A percentile compares a stretch with the other conserved stretches of the same genome.
Evolutionary conservation across 768 basidiomycete species (phyloP).

Genomic region (Myochromella boudieri): DNA sequence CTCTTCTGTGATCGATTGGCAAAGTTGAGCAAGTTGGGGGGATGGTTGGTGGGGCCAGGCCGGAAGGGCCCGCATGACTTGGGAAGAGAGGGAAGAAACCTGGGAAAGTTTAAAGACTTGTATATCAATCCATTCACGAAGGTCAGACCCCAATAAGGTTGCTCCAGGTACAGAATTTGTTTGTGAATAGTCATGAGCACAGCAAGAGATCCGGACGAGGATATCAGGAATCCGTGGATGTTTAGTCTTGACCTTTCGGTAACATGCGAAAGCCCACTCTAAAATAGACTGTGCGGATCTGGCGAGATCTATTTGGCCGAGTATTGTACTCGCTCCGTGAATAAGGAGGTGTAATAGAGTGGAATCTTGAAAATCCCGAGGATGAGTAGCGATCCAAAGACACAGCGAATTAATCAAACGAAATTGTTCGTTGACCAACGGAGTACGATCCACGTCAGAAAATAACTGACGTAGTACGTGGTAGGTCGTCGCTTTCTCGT

Average conservation of each 20-base stretch:
- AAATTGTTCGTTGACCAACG: constrained; percentile 81
- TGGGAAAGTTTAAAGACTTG: constrained; percentile 45
- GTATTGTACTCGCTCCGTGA: constrained; percentile 62
- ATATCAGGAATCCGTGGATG: constrained; percentile 63
- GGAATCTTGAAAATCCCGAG: constrained; percentile 51
- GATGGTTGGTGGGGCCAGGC: constrained; percentile 76
- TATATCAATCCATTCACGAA: constrained; percentile 64
- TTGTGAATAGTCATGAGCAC: constrained; percentile 54
- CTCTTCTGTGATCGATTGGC: constrained; percentile 43
- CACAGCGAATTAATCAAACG: constrained; percentile 72
- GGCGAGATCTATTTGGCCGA: constrained; percentile 68
- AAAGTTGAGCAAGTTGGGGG: constrained; percentile 40
- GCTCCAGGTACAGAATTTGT: constrained; percentile 27
- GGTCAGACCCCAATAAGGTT: constrained; percentile 39
- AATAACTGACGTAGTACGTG: constrained; percentile 78
- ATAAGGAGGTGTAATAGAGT: constrained; percentile 68
- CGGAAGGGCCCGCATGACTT: constrained; percentile 57
- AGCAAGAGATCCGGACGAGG: constrained; percentile 65
- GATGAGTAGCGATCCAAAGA: constrained; percentile 68
- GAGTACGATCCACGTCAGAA: constrained; percentile 59
- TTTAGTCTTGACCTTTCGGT: constrained; percentile 35
- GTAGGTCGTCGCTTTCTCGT: constrained; percentile 63
- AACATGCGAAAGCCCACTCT: constrained; percentile 69
- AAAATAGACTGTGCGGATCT: constrained; percentile 73
- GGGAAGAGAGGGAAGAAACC: constrained; percentile 33